Evolutionary conservation across 1,139 yeast genomes (phyloP).

Genomic region (Pichia sp.): DNA sequence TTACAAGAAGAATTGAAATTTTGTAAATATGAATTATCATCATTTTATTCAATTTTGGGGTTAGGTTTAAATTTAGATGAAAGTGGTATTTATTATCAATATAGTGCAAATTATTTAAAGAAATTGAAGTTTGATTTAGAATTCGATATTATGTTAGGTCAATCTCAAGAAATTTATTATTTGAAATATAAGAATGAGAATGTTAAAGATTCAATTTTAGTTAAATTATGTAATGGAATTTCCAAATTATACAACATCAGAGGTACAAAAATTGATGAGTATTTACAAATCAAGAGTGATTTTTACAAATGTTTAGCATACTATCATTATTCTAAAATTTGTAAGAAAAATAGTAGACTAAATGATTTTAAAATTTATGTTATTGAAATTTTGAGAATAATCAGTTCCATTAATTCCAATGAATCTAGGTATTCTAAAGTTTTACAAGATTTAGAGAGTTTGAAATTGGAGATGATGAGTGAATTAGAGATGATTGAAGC

Average conservation of each 20-base stretch:
- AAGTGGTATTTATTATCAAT: slow-evolving; percentile 59
- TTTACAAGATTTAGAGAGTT: slow-evolving; percentile 16
- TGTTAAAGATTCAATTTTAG: slow-evolving; percentile 53
- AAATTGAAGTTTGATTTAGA: slow-evolving; percentile 7
- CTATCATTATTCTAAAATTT: slow-evolving; percentile 49
- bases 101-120: slow-evolving; percentile 61
- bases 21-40: slow-evolving; percentile 61
- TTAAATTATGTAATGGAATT: slow-evolving; percentile 59
- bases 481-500: slow-evolving; percentile 53
- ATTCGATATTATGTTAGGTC: slow-evolving; percentile 47
- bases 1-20: slow-evolving; percentile 54
- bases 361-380: slow-evolving; percentile 8
- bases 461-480: slow-evolving; percentile 33
- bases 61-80: slow-evolving; percentile 34
- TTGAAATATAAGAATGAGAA: slow-evolving; percentile 54
- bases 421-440: slow-evolving; percentile 6
- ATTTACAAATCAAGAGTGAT: slow-evolving; percentile 43
- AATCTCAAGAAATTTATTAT: slow-evolving; percentile 88
- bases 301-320: slow-evolving; percentile 71
- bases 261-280: slow-evolving; percentile 58
- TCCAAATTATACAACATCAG: slow-evolving; percentile 44
- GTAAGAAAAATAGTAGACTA: slow-evolving; percentile 42
- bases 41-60: slow-evolving; percentile 54
- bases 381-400: neutral
- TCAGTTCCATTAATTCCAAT: neutral